These are phyloP conservation scores for Musa schizocarpa DNA, from an alignment of 176 grass and related monocot genomes.

Conservation along the genomic window DNA sequence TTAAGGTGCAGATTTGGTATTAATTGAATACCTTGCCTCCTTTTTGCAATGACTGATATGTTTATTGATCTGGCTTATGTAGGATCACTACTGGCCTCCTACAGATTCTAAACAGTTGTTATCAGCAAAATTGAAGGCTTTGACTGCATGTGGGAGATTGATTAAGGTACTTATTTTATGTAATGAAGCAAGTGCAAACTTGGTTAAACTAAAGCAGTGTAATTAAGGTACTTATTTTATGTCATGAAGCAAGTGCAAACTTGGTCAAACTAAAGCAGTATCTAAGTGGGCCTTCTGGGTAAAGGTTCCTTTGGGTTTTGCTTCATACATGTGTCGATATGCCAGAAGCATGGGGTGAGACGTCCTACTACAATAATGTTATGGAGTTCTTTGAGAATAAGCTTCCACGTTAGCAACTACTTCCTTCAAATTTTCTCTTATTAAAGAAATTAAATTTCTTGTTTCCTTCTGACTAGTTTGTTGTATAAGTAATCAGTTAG, in stretches of 20 bases:
- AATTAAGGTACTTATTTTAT: background rate
- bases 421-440: background rate
- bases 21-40: background rate
- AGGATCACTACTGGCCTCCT: conserved; percentile 72
- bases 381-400: no score
- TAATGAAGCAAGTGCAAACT: background rate
- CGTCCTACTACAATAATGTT: no score
- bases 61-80: conserved; percentile 10
- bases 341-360: no score
- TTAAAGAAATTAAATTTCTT: no score
- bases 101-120: conserved; percentile 67
- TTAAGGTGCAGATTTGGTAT: background rate
- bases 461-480: no score
- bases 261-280: no score
- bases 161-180: conserved; percentile 49
- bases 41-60: background rate
- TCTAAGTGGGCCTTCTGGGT: no score
- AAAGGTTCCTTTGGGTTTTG: no score
- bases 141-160: conserved; percentile 58
- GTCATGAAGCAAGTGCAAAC: background rate
- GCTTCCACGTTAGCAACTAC: no score
- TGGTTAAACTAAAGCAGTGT: no score
- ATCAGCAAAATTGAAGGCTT: conserved; percentile 58
- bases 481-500: background rate
- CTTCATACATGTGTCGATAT: no score